Evolutionary conservation across 805 yeast species (phyloP).

Genomic region (Wickerhamomyces xylosicus): DNA sequence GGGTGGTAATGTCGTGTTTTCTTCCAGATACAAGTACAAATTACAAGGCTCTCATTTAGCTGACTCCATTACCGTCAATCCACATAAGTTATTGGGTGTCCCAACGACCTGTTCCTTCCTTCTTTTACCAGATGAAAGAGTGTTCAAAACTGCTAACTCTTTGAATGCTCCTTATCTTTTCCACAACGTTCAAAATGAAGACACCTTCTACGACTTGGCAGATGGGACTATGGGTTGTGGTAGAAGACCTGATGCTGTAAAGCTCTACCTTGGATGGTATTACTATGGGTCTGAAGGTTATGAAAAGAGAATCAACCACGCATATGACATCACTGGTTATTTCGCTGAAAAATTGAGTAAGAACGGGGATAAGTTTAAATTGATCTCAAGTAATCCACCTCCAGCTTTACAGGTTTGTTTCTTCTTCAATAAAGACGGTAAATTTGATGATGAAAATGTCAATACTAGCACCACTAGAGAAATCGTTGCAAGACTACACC

Average conservation of each 20-base stretch:
- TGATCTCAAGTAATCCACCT: conserved; percentile 50
- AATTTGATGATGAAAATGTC: conserved; percentile 19
- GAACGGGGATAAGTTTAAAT: conserved; percentile 33
- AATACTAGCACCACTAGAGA: conserved; percentile 49
- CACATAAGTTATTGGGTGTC: conserved; percentile 85
- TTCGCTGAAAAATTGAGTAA: conserved; percentile 35
- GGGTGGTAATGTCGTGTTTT: conserved; percentile 81
- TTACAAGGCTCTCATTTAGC: conserved; percentile 57
- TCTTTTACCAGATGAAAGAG: conserved; percentile 55
- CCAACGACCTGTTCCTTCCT: conserved; percentile 71
- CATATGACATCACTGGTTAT: conserved; percentile 53
- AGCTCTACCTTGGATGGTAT: conserved; percentile 71
- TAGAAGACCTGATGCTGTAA: conserved; percentile 72
- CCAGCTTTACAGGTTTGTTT: conserved; percentile 82
- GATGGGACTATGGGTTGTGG: conserved; percentile 94
- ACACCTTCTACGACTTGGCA: conserved; percentile 60
- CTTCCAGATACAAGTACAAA: conserved; percentile 32
- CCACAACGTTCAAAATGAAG: conserved; percentile 45
- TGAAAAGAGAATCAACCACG: conserved; percentile 59
- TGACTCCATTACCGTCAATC: conserved; percentile 70
- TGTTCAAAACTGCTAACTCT: conserved; percentile 65
- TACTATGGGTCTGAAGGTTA: conserved; percentile 69
- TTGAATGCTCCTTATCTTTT: conserved; percentile 72
- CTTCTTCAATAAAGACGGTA: conserved; percentile 45
- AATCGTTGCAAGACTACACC: conserved; percentile 52